Evolutionary conservation across 345 rosid genomes (phyloP), one percentile per base, ranked within the genome.

Genomic region (Balakata baccata): DNA sequence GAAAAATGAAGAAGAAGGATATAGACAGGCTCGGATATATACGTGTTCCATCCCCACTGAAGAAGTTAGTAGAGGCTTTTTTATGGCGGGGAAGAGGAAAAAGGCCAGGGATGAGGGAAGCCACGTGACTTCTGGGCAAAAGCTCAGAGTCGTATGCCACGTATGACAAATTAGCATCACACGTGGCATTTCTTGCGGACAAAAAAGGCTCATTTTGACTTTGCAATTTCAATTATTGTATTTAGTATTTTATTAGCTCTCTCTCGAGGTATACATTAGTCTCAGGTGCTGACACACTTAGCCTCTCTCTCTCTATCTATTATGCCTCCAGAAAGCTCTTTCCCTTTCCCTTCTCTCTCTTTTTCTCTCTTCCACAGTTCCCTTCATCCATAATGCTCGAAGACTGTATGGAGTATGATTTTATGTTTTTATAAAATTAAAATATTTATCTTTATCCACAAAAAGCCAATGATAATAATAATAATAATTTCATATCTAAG

Each of bases 151-250:
- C 16, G 20, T 11, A 29, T 63, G 70, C 65, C 71, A 74, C 71
- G 65, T 56, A 12, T 17, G 63, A 45, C 6, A 13, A n/a, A 7
- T 8, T 0, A 23, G 37, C 16, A 11, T 41, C 8, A 34, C 39
- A 59, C 61, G 72, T 59, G 66, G 65, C 78, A 66, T 23, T 18
- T 51, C 65, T n/a, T n/a, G 17, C 37, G 54, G 54, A 69, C 34
- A 11, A 51, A 14, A 29, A 29, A 29, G 34, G 9, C 18, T 54
- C 37, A 6, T 46, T 73, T 70, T 76, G 75, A 69, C 75, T 71
- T 80, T 12, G 38, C 25, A 45, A 59, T 57, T 56, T 50, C 41
- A 23, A 3, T 0, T 5, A 25, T 38, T 29, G 34, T 29, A 29
- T 29, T 29, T 29, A 29, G n/a, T 29, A 29, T 29, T 29, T 29